Conservation (phyloP, 805 yeast genomes). For the Grigorovia jiainica region DNA sequence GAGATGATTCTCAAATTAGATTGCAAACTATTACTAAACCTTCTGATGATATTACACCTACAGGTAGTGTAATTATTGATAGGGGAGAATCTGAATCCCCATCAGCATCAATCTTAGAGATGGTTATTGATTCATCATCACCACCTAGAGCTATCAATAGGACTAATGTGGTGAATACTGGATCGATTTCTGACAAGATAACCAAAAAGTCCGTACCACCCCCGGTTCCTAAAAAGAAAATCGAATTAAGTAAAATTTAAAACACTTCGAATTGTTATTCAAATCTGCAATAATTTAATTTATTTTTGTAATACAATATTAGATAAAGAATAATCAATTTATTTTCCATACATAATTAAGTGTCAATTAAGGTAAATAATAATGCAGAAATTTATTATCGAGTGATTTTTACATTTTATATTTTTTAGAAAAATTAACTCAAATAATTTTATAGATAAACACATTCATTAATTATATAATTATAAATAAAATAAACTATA, state of each 20-base stretch:
- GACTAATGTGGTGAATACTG: not conserved
- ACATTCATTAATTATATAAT: too few species aligned
- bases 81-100: not conserved
- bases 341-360: too few species aligned
- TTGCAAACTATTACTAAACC: not conserved
- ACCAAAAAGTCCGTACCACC: conserved; percentile 17
- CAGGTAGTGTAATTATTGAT: not conserved
- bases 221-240: conserved; percentile 23
- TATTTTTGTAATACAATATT: too few species aligned
- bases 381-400: too few species aligned
- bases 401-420: too few species aligned
- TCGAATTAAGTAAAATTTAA: conserved; percentile 13
- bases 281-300: too few species aligned
- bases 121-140: conserved; percentile 3
- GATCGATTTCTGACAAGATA: not conserved
- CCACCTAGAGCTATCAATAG: not conserved
- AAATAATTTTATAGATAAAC: too few species aligned
- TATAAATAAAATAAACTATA: too few species aligned
- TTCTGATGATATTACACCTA: not conserved
- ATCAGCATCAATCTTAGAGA: conserved; percentile 1
- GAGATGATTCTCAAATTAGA: not conserved
- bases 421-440: too few species aligned
- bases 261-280: not conserved
- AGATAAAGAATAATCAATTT: too few species aligned
- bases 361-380: too few species aligned